A percentile compares a stretch with the other conserved stretches of the same genome.
Conservation (phyloP, 768 basidiomycete species). For the Suillus tomentosus region DNA sequence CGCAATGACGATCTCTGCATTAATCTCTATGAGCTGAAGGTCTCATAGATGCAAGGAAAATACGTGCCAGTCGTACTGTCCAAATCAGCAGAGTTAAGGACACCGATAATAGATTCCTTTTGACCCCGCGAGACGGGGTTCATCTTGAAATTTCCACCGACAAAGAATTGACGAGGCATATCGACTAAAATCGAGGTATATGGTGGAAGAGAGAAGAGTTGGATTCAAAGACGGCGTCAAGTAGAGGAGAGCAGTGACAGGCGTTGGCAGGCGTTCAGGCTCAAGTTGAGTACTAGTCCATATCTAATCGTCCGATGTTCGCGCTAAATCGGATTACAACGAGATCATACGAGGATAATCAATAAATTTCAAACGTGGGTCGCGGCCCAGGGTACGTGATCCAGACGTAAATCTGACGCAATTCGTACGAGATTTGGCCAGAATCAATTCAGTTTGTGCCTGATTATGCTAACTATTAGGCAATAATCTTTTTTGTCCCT, state of each 20-base stretch:
- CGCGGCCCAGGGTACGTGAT: not conserved
- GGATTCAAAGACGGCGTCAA: not conserved
- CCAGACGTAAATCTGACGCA: not conserved
- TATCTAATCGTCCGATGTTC: conserved; percentile 8
- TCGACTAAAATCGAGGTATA: conserved; percentile 13
- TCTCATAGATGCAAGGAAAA: not conserved
- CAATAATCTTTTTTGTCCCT: not conserved
- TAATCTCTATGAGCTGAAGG: conserved; percentile 16
- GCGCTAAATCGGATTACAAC: not conserved
- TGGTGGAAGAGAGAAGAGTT: not conserved
- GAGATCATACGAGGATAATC: conserved; percentile 2
- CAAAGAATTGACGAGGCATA: conserved; percentile 88
- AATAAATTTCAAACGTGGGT: not conserved
- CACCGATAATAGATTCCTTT: conserved; percentile 63
- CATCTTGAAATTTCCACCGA: conserved; percentile 99
- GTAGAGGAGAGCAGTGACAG: not conserved
- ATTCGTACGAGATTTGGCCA: not conserved
- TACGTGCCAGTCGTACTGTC: conserved; percentile 73
- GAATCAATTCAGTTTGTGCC: not conserved
- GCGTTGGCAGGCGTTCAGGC: conserved; percentile 6
- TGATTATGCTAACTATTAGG: not conserved
- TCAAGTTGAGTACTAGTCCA: not conserved
- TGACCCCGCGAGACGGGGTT: conserved; percentile 73
- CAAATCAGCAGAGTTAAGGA: conserved; percentile 78
- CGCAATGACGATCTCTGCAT: conserved; percentile 88